These are phyloP conservation scores for Ichthyophonus hoferi DNA, from an alignment of 208 protist species.

Conservation along the genomic window DNA sequence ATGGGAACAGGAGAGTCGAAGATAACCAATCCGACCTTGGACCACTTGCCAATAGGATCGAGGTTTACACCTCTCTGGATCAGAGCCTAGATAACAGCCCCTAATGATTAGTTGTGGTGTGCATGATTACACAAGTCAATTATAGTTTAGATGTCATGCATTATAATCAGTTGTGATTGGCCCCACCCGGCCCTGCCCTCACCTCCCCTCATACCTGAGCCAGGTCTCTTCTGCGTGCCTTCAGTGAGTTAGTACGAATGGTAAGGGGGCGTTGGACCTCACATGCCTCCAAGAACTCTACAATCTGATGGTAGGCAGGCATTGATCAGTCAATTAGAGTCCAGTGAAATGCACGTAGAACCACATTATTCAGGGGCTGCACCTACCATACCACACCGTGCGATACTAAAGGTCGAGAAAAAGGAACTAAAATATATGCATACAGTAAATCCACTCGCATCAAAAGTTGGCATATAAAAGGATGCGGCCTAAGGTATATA, in stretches of 20 bases:
- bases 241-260: constrained; percentile 96
- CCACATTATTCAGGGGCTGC: no score
- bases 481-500: no score
- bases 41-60: constrained; percentile 84
- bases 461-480: no score
- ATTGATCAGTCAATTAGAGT: background rate
- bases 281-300: constrained; percentile 94
- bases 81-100: constrained; percentile 79
- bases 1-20: constrained; percentile 94
- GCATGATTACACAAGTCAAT: no score
- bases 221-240: constrained; percentile 85
- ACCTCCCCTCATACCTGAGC: constrained; percentile 56
- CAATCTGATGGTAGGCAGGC: constrained; percentile 26
- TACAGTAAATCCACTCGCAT: no score
- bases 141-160: no score
- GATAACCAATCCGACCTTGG: constrained; percentile 93
- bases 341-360: background rate
- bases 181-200: background rate
- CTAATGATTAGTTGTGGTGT: no score
- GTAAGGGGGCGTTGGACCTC: constrained; percentile 92
- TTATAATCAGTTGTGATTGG: no score
- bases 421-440: no score
- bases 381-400: no score
- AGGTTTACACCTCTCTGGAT: constrained; percentile 92
- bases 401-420: no score